A percentile compares a stretch with the other conserved stretches of the same genome.
phyloP scores from a whole-genome alignment of 2,329 filamentous ascomycete species.

The Microsporum ferrugineum region DNA sequence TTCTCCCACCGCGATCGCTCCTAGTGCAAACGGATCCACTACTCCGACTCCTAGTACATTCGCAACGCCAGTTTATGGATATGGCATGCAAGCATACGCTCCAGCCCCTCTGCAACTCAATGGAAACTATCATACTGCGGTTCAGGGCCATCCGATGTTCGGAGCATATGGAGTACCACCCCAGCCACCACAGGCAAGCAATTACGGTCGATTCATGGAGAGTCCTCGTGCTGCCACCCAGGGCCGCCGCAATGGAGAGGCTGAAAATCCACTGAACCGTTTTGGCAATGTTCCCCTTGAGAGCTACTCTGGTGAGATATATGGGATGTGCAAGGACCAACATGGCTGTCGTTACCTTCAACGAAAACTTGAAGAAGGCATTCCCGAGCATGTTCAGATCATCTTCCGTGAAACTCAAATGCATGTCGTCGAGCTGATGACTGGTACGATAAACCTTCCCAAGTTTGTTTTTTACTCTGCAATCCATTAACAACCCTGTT shows the following conservation, averaged over 20 bases:
- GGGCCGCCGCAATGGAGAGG: constrained; percentile 47
- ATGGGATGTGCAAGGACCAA: constrained; percentile 90
- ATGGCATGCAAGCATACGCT: constrained; percentile 45
- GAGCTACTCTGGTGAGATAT: constrained; percentile 69
- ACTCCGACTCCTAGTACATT: constrained; percentile 27
- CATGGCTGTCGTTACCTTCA: constrained; percentile 94
- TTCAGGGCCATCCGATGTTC: constrained; percentile 49
- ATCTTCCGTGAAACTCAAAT: constrained; percentile 91
- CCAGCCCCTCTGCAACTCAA: constrained; percentile 34
- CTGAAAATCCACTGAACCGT: constrained; percentile 55
- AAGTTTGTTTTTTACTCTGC: neutral
- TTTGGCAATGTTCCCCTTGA: constrained; percentile 77
- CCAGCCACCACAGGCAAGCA: constrained; percentile 23
- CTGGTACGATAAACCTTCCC: constrained; percentile 36
- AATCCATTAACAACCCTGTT: neutral
- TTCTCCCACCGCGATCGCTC: constrained; percentile 23
- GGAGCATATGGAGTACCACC: constrained; percentile 40
- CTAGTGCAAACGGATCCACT: constrained; percentile 16
- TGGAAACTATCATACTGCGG: constrained; percentile 19
- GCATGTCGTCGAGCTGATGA: constrained; percentile 96
- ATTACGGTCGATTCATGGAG: constrained; percentile 49
- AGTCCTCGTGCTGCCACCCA: constrained; percentile 67
- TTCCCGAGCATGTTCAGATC: constrained; percentile 70
- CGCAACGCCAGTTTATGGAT: constrained; percentile 38
- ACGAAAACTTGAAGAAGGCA: constrained; percentile 89